Evolutionary conservation across 352 stramenopile genomes (phyloP), one percentile per base, ranked within the genome.

Genomic region (Blastocystis sp.): DNA sequence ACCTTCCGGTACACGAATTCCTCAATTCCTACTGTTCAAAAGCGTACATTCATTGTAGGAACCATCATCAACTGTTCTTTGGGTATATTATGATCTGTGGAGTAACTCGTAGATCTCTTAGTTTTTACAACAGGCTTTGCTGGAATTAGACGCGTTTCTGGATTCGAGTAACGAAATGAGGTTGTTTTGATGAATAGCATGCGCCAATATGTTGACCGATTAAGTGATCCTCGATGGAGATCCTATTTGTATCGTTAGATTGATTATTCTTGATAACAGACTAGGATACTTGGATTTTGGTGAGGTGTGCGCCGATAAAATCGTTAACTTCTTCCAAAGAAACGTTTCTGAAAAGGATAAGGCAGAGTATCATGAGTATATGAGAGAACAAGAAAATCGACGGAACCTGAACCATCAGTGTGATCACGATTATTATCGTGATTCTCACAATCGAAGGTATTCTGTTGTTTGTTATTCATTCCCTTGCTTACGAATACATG

Each of bases 241-340:
- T n/a, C 14, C 24, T 71, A 71, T 39, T n/a, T 24, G n/a, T 11
- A 42, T 16, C 59, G 59, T 71, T 24, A 49, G 59, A 12, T 6
- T 4, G 16, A 19, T 9, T 21, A 12, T 21, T 37, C 5, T 71
- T 29, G 59, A 6, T 24, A 49, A n/a, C 14, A 42, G 12, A n/a
- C 16, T 39, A 71, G 59, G 59, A n/a, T 71, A 71, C 37, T 35
- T 71, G n/a, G 59, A 71, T 39, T 71, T 71, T 42, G 59, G 59
- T 39, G 59, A 71, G 24, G 19, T 39, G 59, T 71, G 59, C 59
- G 59, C 59, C 9, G 59, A 71, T 39, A 71, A 71, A 37, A 43
- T 24, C 24, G 37, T 71, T 4, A 29, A 39, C 5, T 71, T 24
- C n/a, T 71, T 71, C 59, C 27, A 37, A 19, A 71, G 49, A 35